These are phyloP conservation scores for Apiotrichum mycotoxinovorans DNA, from an alignment of 1,284 basidiomycete species.

Conservation along the genomic window DNA sequence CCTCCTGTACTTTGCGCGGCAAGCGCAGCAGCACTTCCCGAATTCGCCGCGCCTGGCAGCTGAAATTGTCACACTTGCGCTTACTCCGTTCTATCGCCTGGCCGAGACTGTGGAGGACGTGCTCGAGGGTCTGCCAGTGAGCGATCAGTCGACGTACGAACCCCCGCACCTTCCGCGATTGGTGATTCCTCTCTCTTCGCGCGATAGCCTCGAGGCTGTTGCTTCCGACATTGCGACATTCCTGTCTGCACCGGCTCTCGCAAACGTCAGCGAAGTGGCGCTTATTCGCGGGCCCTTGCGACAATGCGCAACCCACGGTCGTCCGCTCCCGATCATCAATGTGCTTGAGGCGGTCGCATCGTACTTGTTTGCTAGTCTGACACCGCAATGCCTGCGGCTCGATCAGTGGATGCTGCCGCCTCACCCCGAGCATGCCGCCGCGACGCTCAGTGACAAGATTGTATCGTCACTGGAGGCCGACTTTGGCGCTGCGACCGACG, in stretches of 20 bases:
- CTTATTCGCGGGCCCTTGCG: constrained; percentile 21
- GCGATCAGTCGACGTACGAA: constrained; percentile 11
- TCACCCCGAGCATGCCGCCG: not conserved
- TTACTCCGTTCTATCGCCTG: constrained; percentile 2
- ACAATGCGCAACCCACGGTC: constrained; percentile 16
- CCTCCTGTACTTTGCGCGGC: constrained; percentile 16
- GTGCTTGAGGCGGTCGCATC: constrained; percentile 24
- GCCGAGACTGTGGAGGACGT: not conserved
- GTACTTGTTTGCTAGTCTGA: constrained; percentile 18
- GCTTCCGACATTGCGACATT: constrained; percentile 3
- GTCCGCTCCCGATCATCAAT: constrained; percentile 23
- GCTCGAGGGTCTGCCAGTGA: constrained; percentile 4
- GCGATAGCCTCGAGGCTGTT: not conserved
- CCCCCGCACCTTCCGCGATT: constrained; percentile 13
- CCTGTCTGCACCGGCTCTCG: constrained; percentile 11
- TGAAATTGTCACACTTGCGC: not conserved
- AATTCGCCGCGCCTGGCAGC: not conserved
- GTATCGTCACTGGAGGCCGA: not conserved
- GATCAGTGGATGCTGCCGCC: constrained; percentile 15
- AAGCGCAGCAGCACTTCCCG: constrained; percentile 9
- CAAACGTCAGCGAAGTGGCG: constrained; percentile 3
- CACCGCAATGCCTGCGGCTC: constrained; percentile 6
- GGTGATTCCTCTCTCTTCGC: not conserved
- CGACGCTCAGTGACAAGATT: constrained; percentile 1
- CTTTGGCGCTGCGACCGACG: not conserved